phyloP scores from a whole-genome alignment of 805 yeast species.

The Debaryomyces hansenii region DNA sequence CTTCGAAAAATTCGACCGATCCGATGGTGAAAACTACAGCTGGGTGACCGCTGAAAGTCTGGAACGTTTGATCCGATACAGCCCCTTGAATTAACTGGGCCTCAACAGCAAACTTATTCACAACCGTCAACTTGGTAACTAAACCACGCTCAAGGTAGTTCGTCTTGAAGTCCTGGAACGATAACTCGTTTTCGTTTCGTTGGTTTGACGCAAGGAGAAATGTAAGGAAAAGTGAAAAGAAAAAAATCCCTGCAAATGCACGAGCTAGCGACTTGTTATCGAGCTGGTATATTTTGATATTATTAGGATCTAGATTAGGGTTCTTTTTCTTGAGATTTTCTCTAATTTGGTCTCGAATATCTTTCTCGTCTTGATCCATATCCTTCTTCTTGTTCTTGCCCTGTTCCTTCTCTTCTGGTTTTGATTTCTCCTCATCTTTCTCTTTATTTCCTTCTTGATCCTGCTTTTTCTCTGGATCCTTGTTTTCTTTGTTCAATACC shows the following conservation, averaged over 20 bases:
- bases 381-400: constrained; percentile 11
- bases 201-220: constrained; percentile 8
- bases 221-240: constrained; percentile 14
- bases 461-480: not conserved
- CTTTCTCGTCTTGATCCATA: constrained; percentile 28
- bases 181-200: constrained; percentile 28
- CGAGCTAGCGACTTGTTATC: constrained; percentile 16
- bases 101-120: constrained; percentile 71
- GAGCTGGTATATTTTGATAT: constrained; percentile 30
- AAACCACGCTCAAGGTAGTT: constrained; percentile 74
- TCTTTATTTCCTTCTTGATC: not conserved
- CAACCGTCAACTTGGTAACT: constrained; percentile 71
- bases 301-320: constrained; percentile 26
- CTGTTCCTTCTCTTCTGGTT: constrained; percentile 10
- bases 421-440: constrained; percentile 3
- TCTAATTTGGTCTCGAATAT: constrained; percentile 34
- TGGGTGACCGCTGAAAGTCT: constrained; percentile 35
- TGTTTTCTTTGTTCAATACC: not conserved
- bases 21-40: constrained; percentile 81
- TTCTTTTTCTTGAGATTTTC: constrained; percentile 28
- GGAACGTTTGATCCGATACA: constrained; percentile 41
- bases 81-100: constrained; percentile 58
- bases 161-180: constrained; percentile 85
- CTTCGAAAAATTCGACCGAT: constrained; percentile 81
- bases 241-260: constrained; percentile 18